Evolutionary conservation across 306 rosid genomes (phyloP), one percentile per base, ranked within the genome.

Genomic region (Carpinus viminea): DNA sequence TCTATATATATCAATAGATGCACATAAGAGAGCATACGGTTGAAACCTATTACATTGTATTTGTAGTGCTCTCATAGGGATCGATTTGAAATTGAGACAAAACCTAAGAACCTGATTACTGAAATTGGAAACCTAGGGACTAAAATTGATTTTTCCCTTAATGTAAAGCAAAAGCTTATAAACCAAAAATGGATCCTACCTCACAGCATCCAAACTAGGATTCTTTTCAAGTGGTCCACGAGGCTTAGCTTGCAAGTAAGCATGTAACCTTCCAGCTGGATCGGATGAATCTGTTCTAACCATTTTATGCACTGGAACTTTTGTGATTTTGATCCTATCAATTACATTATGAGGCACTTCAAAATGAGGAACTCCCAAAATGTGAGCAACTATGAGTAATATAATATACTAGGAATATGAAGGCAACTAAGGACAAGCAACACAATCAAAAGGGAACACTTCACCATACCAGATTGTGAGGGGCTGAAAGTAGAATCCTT

Each of bases 211-310:
- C 89, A 91, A 90, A 79, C 85, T 86, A 74, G 86, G 75, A 81
- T 75, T 83, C 72, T 80, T 78, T 68, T 83, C 92, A 43, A 80
- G 79, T 69, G 75, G 81, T 80, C 84, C 85, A 78, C 65, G 71
- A 75, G 89, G 75, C 79, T 76, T 84, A 72, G 78, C 74, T 82
- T 88, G 93, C 86, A 87, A 59, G 81, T 89, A 94, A 47, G 91
- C 94, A 76, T 92, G 97, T 80, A 94, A 87, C 88, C 98, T 88
- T 78, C 98, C 98, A 61, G 81, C 91, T 47, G 97, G 97, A 85
- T 94, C 90, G n/a, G 79, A 78, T 80, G 97, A 87, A 89, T 94
- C 97, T 73, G 97, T 92, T 82, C 98, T 88, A 47, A 94, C 93
- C 88, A 94, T 88, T 84, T 94, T 92, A 75, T 87, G 54, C 17